A percentile compares a stretch with the other conserved stretches of the same genome.
These are phyloP conservation scores for Pichia membranifaciens DNA, from an alignment of 805 yeast species.

Conservation along the genomic window DNA sequence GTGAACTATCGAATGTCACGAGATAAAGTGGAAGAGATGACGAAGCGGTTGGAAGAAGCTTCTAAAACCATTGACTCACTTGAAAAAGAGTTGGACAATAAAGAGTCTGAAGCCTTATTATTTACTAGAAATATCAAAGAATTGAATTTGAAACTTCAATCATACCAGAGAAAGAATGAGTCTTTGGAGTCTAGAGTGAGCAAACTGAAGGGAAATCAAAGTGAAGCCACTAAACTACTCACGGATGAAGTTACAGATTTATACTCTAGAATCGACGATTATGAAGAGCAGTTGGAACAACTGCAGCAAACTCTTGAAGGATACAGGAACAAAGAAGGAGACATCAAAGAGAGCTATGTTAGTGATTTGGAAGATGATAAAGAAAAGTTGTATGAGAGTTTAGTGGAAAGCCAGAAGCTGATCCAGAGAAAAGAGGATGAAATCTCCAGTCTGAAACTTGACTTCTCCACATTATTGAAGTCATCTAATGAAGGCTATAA, in stretches of 20 bases:
- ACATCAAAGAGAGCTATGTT: slow-evolving; percentile 26
- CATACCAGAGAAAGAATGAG: slow-evolving; percentile 1
- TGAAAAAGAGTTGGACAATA: slow-evolving; percentile 11
- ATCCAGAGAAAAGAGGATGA: slow-evolving; percentile 1
- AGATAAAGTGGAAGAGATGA: slow-evolving; percentile 10
- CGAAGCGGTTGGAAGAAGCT: slow-evolving; percentile 13
- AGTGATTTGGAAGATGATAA: slow-evolving; percentile 26
- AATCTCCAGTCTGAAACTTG: slow-evolving; percentile 4
- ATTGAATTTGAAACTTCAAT: slow-evolving; percentile 7
- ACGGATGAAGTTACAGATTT: slow-evolving; percentile 12
- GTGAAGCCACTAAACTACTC: slow-evolving; percentile 1
- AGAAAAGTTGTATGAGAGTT: slow-evolving; percentile 7
- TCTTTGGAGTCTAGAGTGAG: not conserved
- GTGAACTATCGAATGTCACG: not conserved
- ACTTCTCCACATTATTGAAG: not conserved
- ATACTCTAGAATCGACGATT: slow-evolving; percentile 12
- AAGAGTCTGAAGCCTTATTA: slow-evolving; percentile 1
- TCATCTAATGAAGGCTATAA: no score
- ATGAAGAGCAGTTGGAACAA: slow-evolving; percentile 8
- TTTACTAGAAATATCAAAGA: slow-evolving; percentile 9
- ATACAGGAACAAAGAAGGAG: slow-evolving; percentile 16
- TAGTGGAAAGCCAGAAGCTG: slow-evolving; percentile 2
- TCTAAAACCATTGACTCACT: slow-evolving; percentile 14
- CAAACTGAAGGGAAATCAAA: not conserved
- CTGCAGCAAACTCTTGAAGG: not conserved